A percentile compares a stretch with the other conserved stretches of the same genome.
phyloP scores from a whole-genome alignment of 345 rosid genomes.

The Dipteronia sinensis region DNA sequence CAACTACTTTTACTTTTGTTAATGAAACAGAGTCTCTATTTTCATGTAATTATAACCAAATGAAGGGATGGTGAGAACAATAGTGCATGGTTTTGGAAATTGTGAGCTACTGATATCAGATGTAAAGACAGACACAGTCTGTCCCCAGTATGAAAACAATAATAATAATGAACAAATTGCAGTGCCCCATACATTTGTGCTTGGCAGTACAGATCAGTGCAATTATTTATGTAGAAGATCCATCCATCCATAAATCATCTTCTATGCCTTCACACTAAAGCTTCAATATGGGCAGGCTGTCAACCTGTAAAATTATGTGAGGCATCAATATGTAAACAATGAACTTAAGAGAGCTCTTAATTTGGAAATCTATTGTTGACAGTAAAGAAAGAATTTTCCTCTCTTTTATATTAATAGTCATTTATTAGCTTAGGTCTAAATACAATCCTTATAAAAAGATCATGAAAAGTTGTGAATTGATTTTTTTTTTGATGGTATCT shows the following conservation, averaged over 20 bases:
- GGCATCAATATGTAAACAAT: background rate
- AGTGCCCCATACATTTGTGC: slow-evolving; percentile 12
- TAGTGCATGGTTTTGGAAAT: slow-evolving; percentile 6
- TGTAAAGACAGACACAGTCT: background rate
- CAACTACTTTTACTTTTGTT: background rate
- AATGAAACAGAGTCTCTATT: background rate
- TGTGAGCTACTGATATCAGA: background rate
- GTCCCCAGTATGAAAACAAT: background rate
- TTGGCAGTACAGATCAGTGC: background rate
- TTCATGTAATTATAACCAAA: background rate
- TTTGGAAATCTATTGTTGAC: too few species aligned
- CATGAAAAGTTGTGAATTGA: too few species aligned
- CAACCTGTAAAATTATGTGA: background rate
- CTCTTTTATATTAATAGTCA: background rate
- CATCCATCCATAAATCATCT: background rate
- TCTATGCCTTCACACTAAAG: background rate
- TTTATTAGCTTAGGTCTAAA: background rate
- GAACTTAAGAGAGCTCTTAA: background rate
- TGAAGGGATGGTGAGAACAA: background rate
- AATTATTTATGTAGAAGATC: background rate
- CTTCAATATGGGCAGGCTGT: background rate
- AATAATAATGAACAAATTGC: slow-evolving; percentile 7
- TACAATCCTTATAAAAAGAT: background rate
- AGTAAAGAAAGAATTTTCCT: background rate
- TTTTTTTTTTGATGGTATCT: too few species aligned